phyloP scores from a whole-genome alignment of 495 filamentous ascomycete species.

The Neurospora cerealis region DNA sequence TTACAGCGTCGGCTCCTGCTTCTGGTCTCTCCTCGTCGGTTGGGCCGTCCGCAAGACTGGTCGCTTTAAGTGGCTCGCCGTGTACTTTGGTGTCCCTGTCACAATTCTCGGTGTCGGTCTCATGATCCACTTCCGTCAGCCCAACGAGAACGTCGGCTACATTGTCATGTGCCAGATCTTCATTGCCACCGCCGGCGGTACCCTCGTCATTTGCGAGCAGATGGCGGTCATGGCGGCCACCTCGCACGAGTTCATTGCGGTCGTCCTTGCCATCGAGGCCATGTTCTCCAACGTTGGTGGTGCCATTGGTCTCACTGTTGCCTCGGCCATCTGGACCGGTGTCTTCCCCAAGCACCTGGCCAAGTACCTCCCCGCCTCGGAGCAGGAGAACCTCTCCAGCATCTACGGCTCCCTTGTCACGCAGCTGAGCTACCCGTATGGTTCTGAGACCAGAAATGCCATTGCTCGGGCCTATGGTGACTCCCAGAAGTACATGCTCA shows the following conservation, averaged over 20 bases:
- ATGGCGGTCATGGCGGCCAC: conserved; percentile 58
- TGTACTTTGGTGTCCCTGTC: conserved; percentile 53
- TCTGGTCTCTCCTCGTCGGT: conserved; percentile 49
- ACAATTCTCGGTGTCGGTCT: conserved; percentile 57
- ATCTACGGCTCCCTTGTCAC: conserved; percentile 44
- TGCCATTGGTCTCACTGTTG: conserved; percentile 51
- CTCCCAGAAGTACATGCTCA: conserved; percentile 45
- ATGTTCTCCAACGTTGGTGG: conserved; percentile 56
- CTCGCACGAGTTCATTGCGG: conserved; percentile 55
- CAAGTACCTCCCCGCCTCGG: conserved; percentile 47
- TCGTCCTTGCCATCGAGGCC: conserved; percentile 50
- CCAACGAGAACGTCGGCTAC: conserved; percentile 48
- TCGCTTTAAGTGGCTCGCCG: conserved; percentile 49
- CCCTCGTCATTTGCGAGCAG: conserved; percentile 51
- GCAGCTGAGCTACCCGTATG: conserved; percentile 45
- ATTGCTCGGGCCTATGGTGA: conserved; percentile 49
- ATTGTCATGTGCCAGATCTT: conserved; percentile 73
- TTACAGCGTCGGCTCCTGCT: conserved; percentile 60
- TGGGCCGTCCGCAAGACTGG: conserved; percentile 48
- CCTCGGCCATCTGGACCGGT: conserved; percentile 57
- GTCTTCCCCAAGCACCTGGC: conserved; percentile 44
- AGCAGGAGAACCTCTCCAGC: conserved; percentile 25
- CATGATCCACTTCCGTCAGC: conserved; percentile 58
- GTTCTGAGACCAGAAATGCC: conserved; percentile 39
- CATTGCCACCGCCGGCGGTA: conserved; percentile 57